Evolutionary conservation across 768 basidiomycete genomes (phyloP).

Genomic region (Kwoniella heveanensis): DNA sequence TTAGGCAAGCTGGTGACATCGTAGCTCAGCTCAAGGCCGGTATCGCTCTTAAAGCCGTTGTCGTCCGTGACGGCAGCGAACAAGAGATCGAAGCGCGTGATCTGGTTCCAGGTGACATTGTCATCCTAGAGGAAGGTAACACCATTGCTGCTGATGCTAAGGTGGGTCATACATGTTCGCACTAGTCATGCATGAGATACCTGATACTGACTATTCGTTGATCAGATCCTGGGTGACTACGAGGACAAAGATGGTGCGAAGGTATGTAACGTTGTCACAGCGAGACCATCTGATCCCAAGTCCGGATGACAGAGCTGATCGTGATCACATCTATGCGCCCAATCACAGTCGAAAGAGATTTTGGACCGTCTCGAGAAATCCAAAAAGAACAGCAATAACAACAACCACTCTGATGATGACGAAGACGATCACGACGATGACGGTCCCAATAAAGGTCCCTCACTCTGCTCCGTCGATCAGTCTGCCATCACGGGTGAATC

Average conservation of each 20-base stretch:
- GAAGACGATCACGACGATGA: constrained; percentile 51
- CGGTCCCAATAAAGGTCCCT: constrained; percentile 58
- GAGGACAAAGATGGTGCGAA: constrained; percentile 56
- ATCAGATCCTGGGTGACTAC: constrained; percentile 58
- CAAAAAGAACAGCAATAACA: constrained; percentile 27
- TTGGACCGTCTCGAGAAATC: constrained; percentile 42
- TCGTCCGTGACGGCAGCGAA: constrained; percentile 59
- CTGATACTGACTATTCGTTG: not conserved
- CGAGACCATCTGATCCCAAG: too few relatives aligned
- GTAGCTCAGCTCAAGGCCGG: constrained; percentile 62
- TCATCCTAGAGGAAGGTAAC: constrained; percentile 59
- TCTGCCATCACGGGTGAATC: constrained; percentile 61
- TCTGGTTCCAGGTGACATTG: constrained; percentile 60
- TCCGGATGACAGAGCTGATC: not conserved
- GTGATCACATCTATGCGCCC: not conserved
- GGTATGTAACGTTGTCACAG: too few relatives aligned
- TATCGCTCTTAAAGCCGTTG: constrained; percentile 59
- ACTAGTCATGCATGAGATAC: constrained; percentile 2
- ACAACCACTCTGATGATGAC: constrained; percentile 32
- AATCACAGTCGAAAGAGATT: constrained; percentile 51
- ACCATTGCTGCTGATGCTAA: constrained; percentile 61
- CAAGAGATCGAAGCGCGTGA: constrained; percentile 60
- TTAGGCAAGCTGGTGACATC: constrained; percentile 60
- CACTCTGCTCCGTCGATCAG: constrained; percentile 59
- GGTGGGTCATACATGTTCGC: constrained; percentile 22